Base-by-base conservation (phyloP, 2,329 filamentous ascomycete species). In the Aspergillus sp. region DNA sequence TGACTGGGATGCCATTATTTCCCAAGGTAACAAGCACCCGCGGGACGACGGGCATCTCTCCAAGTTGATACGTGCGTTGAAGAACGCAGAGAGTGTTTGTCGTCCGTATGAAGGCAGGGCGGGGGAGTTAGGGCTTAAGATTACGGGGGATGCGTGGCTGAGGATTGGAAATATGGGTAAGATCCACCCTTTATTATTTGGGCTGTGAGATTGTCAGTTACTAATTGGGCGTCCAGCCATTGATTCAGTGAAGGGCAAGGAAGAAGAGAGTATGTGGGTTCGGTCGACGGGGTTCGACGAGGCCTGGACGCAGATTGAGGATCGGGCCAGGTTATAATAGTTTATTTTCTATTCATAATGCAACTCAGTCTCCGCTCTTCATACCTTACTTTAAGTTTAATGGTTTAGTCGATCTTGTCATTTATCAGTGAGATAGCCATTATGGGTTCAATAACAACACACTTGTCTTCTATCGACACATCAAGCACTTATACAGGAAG, bases 21-120 rank as follows among this genome's bases (percentile, higher is more conserved):
- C 73, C 59, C 78, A 70, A 52, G 82, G 75, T 50, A 80, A 80
- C 54, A 64, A 66, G 37, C 69, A 79, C 21, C 68, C 81, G 0
- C 27, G 43, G 2, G 93, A 96, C 64, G 92, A 97, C 72, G 92
- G 93, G 0, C 93, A 98, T 74, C 81, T 86, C 9, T 80, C 87
- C 54, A 97, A 97, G 73, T 75, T 96, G 5, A 80, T 88, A 7
- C 80, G 92, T 33, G 87, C 90, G 1, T 72, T 95, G 17, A 82
- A 83, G 4, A 75, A 91, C 65, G 90, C 85, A 1, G 80, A 88
- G 73, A 75, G 73, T 75, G 84, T 71, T 2, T 78, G 74, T 49
- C 64, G 67, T 41, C 61, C 66, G 15, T 75, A 70, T 57, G 74
- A 78, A 53, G 64, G 55, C 14, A 59, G 55, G 19, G 64, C 54